phyloP scores from a whole-genome alignment of 768 basidiomycete genomes.

The Boletus tylopilopsis region DNA sequence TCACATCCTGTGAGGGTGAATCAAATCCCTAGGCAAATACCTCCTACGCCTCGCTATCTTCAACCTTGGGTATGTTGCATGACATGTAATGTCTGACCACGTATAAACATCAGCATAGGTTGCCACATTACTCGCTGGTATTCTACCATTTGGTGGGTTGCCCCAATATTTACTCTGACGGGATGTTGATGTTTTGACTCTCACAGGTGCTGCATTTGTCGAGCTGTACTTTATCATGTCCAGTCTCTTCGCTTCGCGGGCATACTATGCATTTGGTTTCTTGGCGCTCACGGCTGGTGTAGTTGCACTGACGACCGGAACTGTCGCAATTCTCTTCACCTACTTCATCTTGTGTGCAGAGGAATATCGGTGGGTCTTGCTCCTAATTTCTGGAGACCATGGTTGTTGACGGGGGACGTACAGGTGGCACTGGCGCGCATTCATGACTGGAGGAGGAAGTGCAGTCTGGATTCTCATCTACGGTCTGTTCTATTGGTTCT shows the following conservation, averaged over 20 bases:
- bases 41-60: constrained; percentile 81
- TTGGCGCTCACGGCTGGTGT: constrained; percentile 82
- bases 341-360: constrained; percentile 94
- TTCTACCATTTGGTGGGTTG: constrained; percentile 78
- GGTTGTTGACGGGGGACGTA: constrained; percentile 1
- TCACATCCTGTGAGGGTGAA: constrained; percentile 87
- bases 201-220: constrained; percentile 84
- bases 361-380: constrained; percentile 70
- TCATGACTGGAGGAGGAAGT: constrained; percentile 88
- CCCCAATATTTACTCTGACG: neutral
- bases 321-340: constrained; percentile 82
- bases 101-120: constrained; percentile 38
- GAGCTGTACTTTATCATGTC: constrained; percentile 92
- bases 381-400: neutral
- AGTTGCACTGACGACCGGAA: constrained; percentile 83
- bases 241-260: constrained; percentile 85
- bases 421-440: constrained; percentile 98
- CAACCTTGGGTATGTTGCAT: constrained; percentile 61
- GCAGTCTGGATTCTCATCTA: constrained; percentile 90
- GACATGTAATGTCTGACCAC: neutral
- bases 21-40: constrained; percentile 95
- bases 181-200: neutral
- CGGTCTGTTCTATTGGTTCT: constrained; percentile 85
- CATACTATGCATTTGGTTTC: constrained; percentile 97
- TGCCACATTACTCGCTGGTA: constrained; percentile 78